A percentile compares a stretch with the other conserved stretches of the same genome.
These are phyloP conservation scores for Suillus clintonianus DNA, from an alignment of 768 basidiomycete species.

Conservation along the genomic window DNA sequence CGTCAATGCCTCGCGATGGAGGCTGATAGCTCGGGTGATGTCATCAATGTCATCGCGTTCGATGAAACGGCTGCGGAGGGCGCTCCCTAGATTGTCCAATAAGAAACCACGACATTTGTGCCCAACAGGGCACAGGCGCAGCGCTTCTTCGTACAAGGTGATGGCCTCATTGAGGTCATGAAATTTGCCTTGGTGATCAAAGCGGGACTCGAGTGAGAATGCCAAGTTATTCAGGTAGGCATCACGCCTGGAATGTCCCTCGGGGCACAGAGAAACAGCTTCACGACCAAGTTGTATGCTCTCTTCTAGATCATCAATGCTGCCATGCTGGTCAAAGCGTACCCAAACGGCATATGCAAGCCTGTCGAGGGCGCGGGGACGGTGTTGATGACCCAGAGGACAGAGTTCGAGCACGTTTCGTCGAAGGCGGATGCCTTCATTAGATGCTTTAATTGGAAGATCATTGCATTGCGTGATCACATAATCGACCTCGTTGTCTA, in stretches of 20 bases:
- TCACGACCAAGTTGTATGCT: constrained; percentile 1
- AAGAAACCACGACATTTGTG: not conserved
- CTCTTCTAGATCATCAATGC: constrained; percentile 9
- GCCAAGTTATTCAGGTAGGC: constrained; percentile 11
- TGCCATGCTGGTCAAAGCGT: constrained; percentile 6
- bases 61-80: constrained; percentile 19
- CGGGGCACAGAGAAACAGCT: constrained; percentile 11
- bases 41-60: constrained; percentile 12
- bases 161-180: not conserved
- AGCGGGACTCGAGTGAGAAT: constrained; percentile 6
- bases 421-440: not conserved
- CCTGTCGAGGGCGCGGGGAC: not conserved
- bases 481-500: not conserved
- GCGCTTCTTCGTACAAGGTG: not conserved
- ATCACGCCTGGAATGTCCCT: constrained; percentile 8
- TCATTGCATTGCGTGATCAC: not conserved
- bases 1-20: constrained; percentile 5
- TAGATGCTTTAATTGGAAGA: not conserved
- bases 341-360: not conserved
- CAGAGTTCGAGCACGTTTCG: not conserved
- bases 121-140: not conserved
- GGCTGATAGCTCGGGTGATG: constrained; percentile 12
- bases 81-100: constrained; percentile 16
- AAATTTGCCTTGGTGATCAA: constrained; percentile 7
- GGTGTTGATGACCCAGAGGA: not conserved